Conservation (phyloP, 1,284 basidiomycete genomes). For the Melampsora americana region DNA sequence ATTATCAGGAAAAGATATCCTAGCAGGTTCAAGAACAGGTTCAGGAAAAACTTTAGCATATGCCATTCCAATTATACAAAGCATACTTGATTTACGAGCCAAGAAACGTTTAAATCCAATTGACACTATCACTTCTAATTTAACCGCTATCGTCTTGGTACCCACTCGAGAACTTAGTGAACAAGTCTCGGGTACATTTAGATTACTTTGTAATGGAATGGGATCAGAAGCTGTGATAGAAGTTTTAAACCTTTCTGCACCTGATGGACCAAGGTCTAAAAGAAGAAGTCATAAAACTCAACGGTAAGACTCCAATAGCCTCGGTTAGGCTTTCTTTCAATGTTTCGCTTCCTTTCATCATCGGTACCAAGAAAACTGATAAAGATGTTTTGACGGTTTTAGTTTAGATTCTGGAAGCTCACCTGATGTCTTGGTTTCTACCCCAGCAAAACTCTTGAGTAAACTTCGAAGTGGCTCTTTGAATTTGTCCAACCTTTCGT, state of each 20-base stretch:
- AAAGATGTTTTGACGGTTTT: conserved; percentile 58
- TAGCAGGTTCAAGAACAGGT: conserved; percentile 89
- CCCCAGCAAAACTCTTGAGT: conserved; percentile 76
- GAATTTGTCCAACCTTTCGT: conserved; percentile 66
- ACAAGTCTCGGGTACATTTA: conserved; percentile 75
- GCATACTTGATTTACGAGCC: conserved; percentile 74
- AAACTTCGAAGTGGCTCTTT: conserved; percentile 76
- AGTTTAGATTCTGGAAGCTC: conserved; percentile 69
- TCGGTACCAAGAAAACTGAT: background rate
- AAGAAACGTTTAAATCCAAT: conserved; percentile 59
- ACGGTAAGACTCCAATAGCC: conserved; percentile 68
- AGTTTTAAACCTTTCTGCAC: conserved; percentile 71
- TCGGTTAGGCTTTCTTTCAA: conserved; percentile 59
- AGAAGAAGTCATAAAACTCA: conserved; percentile 48
- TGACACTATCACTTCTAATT: conserved; percentile 49
- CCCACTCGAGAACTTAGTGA: conserved; percentile 91
- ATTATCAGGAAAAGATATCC: conserved; percentile 83
- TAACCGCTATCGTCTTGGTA: conserved; percentile 72
- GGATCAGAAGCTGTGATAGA: conserved; percentile 66
- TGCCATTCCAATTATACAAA: conserved; percentile 83
- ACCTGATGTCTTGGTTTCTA: conserved; percentile 87
- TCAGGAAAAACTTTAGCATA: conserved; percentile 98
- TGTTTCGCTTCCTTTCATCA: background rate
- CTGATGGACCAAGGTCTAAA: conserved; percentile 46
- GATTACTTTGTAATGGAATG: conserved; percentile 67